Percentiles rank a stretch among this genome's conserved stretches.
phyloP scores from a whole-genome alignment of 192 early-diverging fungal species.

The Entomortierella beljakovae region DNA sequence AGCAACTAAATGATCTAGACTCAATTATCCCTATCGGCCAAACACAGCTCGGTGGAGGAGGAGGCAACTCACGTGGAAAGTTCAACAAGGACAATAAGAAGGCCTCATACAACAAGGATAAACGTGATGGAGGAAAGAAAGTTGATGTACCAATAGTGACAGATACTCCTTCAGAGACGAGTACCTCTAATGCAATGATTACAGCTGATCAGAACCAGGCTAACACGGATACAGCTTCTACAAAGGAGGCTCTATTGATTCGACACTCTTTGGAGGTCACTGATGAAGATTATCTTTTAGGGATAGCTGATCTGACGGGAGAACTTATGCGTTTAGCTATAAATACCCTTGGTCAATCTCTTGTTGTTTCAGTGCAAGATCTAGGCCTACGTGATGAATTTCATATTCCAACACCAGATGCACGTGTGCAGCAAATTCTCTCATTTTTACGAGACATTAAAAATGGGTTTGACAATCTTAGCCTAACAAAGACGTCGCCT shows the following conservation, averaged over 20 bases:
- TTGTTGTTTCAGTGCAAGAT: constrained; percentile 10
- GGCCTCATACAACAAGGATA: constrained; percentile 30
- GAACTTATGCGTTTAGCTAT: constrained; percentile 71
- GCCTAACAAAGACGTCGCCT: constrained; percentile 29
- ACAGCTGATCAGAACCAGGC: background rate
- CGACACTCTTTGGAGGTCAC: constrained; percentile 39
- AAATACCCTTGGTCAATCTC: constrained; percentile 57
- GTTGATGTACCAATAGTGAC: background rate
- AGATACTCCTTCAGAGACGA: background rate
- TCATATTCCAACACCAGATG: constrained; percentile 23
- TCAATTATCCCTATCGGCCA: constrained; percentile 38
- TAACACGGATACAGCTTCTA: background rate
- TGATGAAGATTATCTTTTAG: constrained; percentile 65
- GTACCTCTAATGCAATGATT: background rate
- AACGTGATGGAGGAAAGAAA: background rate
- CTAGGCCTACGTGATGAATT: background rate
- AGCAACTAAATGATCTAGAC: constrained; percentile 29
- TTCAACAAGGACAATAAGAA: constrained; percentile 24
- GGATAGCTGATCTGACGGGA: constrained; percentile 71
- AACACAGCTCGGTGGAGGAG: constrained; percentile 11
- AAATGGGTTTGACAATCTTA: constrained; percentile 37
- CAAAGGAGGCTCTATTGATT: background rate
- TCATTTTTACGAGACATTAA: constrained; percentile 43
- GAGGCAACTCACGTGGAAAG: constrained; percentile 10
- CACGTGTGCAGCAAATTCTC: constrained; percentile 45